Conservation (phyloP, 345 rosid genomes). For the Odontarrhena argentea region DNA sequence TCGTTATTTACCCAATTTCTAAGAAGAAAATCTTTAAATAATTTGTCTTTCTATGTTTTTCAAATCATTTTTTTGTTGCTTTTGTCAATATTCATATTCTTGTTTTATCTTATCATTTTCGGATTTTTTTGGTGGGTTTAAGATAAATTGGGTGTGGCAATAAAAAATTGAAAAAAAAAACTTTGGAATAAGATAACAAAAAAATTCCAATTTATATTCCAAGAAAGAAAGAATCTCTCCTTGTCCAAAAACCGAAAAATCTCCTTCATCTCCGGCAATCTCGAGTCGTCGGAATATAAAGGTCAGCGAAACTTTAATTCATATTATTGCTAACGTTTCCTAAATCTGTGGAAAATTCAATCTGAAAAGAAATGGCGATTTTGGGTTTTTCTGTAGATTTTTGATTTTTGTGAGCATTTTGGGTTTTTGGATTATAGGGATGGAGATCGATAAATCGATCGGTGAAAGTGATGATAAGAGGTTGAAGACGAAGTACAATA, state of each 20-base stretch:
- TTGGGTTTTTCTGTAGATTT: conserved; percentile 13
- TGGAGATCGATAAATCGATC: conserved; percentile 95
- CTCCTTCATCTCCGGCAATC: conserved; percentile 23
- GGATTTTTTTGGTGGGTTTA: conserved; percentile 27
- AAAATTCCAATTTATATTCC: conserved; percentile 7
- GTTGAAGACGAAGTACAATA: conserved; percentile 87
- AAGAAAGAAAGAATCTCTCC: conserved; percentile 26
- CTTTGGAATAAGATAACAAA: conserved; percentile 10
- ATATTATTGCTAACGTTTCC: background rate
- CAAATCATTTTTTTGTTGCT: background rate
- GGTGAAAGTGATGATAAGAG: conserved; percentile 80
- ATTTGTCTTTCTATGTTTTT: conserved; percentile 13
- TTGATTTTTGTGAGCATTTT: conserved; percentile 26
- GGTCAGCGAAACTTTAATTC: conserved; percentile 7
- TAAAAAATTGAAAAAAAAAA: conserved; percentile 24
- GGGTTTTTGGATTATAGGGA: conserved; percentile 37
- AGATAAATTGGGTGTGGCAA: conserved; percentile 43
- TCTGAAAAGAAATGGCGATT: background rate
- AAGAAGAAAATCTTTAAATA: conserved; percentile 6
- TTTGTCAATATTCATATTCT: conserved; percentile 4
- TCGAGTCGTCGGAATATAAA: conserved; percentile 27
- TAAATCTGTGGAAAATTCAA: background rate
- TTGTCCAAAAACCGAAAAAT: conserved; percentile 28
- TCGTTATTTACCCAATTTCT: background rate
- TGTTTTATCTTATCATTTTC: background rate